Evolutionary conservation across 2,329 filamentous ascomycete genomes (phyloP), one percentile per base, ranked within the genome.

Genomic region (Sarocladiaceae sp.): DNA sequence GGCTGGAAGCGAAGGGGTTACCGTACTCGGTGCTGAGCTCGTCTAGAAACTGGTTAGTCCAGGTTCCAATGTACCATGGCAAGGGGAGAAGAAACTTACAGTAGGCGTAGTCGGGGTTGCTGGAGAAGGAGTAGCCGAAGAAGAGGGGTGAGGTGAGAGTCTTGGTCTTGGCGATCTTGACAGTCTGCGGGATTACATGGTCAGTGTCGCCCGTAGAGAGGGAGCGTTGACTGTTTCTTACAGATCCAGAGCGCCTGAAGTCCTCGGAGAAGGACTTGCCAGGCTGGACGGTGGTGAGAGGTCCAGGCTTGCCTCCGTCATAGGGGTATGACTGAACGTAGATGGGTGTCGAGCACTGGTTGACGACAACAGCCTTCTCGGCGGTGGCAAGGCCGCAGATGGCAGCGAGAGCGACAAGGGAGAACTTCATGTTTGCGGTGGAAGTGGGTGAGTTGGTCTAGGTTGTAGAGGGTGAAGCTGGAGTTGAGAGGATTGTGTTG

Each of bases 41-140:
- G 39, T 68, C 64, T 67, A 23, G 1, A 39, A 3, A 32, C n/a
- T n/a, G 31, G 29, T 52, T 6, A 47, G 51, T 43, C 31, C 44
- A 37, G 10, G 40, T 23, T 24, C 48, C 44, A 18, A 49, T 13
- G 48, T 41, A 24, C 18, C n/a, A 16, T 27, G 13, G 46, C 13
- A 26, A 37, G 2, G 6, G 15, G 33, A 24, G 12, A n/a, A 43
- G 15, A 20, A 24, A 56, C 63, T 56, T 48, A 66, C 63, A 69
- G 56, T 67, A 69, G 43, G 59, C 61, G 29, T 62, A 60, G 54
- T 66, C 49, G 4, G 62, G 60, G 50, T 57, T 59, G 2, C 46
- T 43, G 39, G 52, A 52, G 48, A 65, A 67, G 1, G 65, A 68
- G 53, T 69, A 69, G 37, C 66, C 66, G 47, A 68, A 63, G 57